Conservation (phyloP, 2,329 filamentous ascomycete species). For the Mycosphaerella arachidis region DNA sequence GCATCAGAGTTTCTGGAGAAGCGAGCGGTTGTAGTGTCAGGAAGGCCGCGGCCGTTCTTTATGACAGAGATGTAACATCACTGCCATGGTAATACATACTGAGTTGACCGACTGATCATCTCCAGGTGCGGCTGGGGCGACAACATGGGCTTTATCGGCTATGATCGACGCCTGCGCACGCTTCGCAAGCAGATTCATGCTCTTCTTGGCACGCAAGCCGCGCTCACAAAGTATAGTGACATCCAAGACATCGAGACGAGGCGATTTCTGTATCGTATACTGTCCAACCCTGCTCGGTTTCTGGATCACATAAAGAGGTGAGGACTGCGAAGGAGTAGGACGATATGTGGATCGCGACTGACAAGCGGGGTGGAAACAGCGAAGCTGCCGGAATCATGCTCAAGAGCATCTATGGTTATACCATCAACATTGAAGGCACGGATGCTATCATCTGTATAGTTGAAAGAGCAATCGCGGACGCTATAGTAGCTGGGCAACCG, state of each 20-base stretch:
- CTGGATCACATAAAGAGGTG: constrained; percentile 39
- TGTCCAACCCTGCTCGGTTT: constrained; percentile 36
- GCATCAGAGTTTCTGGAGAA: constrained; percentile 40
- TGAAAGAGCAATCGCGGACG: constrained; percentile 38
- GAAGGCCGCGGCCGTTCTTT: constrained; percentile 30
- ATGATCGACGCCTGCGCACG: constrained; percentile 11
- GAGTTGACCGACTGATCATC: not conserved
- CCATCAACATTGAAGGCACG: constrained; percentile 33
- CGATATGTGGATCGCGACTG: not conserved
- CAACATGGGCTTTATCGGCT: constrained; percentile 21
- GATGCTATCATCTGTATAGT: constrained; percentile 46
- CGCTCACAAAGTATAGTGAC: constrained; percentile 38
- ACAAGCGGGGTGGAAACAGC: not conserved
- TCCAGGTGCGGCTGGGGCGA: constrained; percentile 36
- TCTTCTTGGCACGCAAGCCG: constrained; percentile 43
- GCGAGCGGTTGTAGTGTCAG: constrained; percentile 35
- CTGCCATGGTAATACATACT: no score
- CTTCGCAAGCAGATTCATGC: constrained; percentile 45
- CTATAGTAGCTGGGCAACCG: constrained; percentile 39
- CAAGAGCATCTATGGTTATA: constrained; percentile 48
- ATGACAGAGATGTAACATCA: constrained; percentile 12
- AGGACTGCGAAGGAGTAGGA: not conserved
- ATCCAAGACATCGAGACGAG: constrained; percentile 45
- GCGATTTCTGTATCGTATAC: constrained; percentile 42
- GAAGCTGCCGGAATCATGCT: constrained; percentile 40